Evolutionary conservation across 805 yeast species (phyloP), one percentile per base, ranked within the genome.

Genomic region (Debaryomyces maramus): DNA sequence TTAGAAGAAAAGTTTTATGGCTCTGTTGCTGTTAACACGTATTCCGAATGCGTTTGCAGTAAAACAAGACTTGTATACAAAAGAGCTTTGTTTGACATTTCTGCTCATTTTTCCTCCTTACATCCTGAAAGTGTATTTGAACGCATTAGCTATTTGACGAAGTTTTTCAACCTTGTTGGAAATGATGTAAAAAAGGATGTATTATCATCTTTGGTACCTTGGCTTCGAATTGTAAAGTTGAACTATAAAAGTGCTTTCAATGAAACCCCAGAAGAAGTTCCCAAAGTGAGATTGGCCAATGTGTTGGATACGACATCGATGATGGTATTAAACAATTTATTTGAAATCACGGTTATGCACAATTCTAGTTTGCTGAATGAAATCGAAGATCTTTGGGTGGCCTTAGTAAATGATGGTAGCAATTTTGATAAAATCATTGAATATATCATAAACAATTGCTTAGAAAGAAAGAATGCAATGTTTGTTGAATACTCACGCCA

Each of bases 311-410:
- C 58, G 1, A 38, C 63, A 1, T 64, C 71, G 1, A 58, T 73
- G 36, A 88, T 90, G 95, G 88, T 88, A 2, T 54, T 91, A 48
- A 78, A 77, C 45, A 89, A 90, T 47, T 63, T 91, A 39, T 80
- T 90, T 58, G 97, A 88, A 50, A 83, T 93, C 28, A 88, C 97
- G 0, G 80, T 88, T 26, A 80, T 80, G 43, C 86, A 83, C 50
- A 80, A 90, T 37, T 82, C 83, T 34, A 70, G 72, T 10, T 80
- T 88, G 49, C 87, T 88, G 32, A 85, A 84, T 51, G 98, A 89
- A 51, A 88, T 93, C 8, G 97, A 90, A 58, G 95, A 95, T 0
- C 62, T 93, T 16, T 93, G 99, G 99, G 88, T 87, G 4, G 91
- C 97, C 0, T 67, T 93, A n/a, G 96, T 95, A 1, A 74, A 77